Conservation (phyloP, 148 eudicot species). For the Arctostaphylos glauca region DNA sequence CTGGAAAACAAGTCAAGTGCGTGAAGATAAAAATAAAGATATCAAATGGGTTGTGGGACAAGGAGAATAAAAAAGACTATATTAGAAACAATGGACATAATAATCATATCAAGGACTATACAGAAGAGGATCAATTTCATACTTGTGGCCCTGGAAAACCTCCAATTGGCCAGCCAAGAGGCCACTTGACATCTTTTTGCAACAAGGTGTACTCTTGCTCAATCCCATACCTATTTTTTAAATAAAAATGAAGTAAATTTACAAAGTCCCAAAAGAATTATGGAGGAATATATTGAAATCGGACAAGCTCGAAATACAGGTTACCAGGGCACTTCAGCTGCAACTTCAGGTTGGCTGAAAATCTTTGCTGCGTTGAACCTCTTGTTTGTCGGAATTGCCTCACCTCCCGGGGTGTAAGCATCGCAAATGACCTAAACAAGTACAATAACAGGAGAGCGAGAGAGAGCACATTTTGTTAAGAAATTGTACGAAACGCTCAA, state of each 20-base stretch:
- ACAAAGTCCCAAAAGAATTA: too few species aligned
- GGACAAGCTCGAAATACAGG: neutral
- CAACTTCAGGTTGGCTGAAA: conserved; percentile 46
- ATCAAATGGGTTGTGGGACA: neutral
- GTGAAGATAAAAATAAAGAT: neutral
- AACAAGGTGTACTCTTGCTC: conserved; percentile 58
- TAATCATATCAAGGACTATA: too few species aligned
- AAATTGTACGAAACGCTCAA: neutral
- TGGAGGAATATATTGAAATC: neutral
- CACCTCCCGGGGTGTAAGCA: conserved; percentile 48
- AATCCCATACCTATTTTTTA: conserved; percentile 38
- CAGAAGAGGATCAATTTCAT: neutral
- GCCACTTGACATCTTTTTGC: conserved; percentile 49
- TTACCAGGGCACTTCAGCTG: conserved; percentile 46
- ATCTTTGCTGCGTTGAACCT: conserved; percentile 40
- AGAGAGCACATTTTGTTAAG: neutral
- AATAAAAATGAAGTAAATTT: neutral
- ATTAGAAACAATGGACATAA: too few species aligned
- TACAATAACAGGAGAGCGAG: neutral
- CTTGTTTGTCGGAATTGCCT: conserved; percentile 56
- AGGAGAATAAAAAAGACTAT: neutral
- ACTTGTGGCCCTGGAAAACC: conserved; percentile 61
- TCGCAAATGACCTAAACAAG: conserved; percentile 45
- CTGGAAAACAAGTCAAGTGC: too few species aligned
- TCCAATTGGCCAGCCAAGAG: conserved; percentile 51